These are phyloP conservation scores for Suillus ampliporus DNA, from an alignment of 768 basidiomycete genomes.

Conservation along the genomic window DNA sequence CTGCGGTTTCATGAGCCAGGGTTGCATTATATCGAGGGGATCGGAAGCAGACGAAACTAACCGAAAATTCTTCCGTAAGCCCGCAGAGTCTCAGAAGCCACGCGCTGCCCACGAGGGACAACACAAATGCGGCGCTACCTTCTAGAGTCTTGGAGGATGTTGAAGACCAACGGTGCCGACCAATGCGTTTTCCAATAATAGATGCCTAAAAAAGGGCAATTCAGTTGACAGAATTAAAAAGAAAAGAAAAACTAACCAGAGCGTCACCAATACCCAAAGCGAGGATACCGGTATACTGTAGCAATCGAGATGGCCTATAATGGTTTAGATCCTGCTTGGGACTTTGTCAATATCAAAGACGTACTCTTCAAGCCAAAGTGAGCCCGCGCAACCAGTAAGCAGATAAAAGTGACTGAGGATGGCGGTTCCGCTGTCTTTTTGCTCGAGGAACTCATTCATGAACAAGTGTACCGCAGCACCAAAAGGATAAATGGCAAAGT, in stretches of 20 bases:
- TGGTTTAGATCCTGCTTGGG: conserved; percentile 12
- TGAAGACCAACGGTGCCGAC: conserved; percentile 83
- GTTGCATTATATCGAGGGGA: conserved; percentile 23
- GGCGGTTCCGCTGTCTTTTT: conserved; percentile 93
- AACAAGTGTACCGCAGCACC: conserved; percentile 93
- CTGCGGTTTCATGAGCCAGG: conserved; percentile 50
- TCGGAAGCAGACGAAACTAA: conserved; percentile 45
- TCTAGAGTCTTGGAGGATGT: conserved; percentile 89
- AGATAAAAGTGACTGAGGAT: conserved; percentile 98
- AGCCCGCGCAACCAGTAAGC: conserved; percentile 92
- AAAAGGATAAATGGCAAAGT: conserved; percentile 97
- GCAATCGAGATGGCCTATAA: conserved; percentile 52
- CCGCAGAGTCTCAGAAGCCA: conserved; percentile 75
- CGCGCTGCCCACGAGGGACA: conserved; percentile 71
- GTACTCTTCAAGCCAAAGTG: conserved; percentile 90
- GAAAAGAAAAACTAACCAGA: conserved; percentile 56
- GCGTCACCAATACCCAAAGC: conserved; percentile 94
- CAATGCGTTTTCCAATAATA: conserved; percentile 86
- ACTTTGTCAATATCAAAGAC: conserved; percentile 9
- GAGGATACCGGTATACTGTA: conserved; percentile 85
- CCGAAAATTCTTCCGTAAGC: conserved; percentile 75
- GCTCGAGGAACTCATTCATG: conserved; percentile 96
- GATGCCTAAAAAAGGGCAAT: conserved; percentile 67
- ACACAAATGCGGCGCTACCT: conserved; percentile 83
- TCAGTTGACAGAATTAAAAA: neutral